Conservation (phyloP, 495 filamentous ascomycete species). For the Cenococcum geophilum region DNA sequence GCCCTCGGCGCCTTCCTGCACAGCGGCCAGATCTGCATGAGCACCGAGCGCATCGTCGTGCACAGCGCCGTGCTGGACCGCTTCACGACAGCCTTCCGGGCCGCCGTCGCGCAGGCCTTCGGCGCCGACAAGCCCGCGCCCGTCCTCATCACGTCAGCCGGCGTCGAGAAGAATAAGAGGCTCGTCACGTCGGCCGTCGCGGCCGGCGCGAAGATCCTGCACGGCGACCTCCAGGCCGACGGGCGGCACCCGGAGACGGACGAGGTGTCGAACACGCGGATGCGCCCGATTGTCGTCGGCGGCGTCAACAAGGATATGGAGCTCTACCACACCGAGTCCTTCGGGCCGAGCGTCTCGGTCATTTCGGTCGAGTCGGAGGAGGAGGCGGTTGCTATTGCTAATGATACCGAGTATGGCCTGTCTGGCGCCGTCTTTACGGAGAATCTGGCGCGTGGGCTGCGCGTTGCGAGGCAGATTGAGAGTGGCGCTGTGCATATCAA, state of each 20-base stretch:
- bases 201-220: slow-evolving; percentile 63
- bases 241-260: slow-evolving; percentile 37
- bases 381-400: slow-evolving; percentile 38
- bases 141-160: slow-evolving; percentile 54
- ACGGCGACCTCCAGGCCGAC: slow-evolving; percentile 46
- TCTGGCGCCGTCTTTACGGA: slow-evolving; percentile 40
- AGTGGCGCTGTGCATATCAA: slow-evolving; percentile 73
- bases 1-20: slow-evolving; percentile 51
- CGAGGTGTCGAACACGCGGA: slow-evolving; percentile 47
- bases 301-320: slow-evolving; percentile 76
- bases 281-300: slow-evolving; percentile 67
- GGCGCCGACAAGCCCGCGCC: slow-evolving; percentile 41
- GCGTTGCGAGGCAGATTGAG: slow-evolving; percentile 39
- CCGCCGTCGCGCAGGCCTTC: slow-evolving; percentile 31
- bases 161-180: slow-evolving; percentile 51
- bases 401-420: slow-evolving; percentile 42
- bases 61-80: slow-evolving; percentile 59
- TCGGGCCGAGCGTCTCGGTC: slow-evolving; percentile 68
- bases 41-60: slow-evolving; percentile 80
- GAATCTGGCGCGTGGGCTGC: slow-evolving; percentile 36
- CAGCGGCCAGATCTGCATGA: slow-evolving; percentile 86
- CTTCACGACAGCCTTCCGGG: slow-evolving; percentile 59
- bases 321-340: slow-evolving; percentile 72
- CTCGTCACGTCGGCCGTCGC: slow-evolving; percentile 59
- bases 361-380: slow-evolving; percentile 45